Evolutionary conservation across 257 asterid species (phyloP).

Genomic region (Primulina tabacum): DNA sequence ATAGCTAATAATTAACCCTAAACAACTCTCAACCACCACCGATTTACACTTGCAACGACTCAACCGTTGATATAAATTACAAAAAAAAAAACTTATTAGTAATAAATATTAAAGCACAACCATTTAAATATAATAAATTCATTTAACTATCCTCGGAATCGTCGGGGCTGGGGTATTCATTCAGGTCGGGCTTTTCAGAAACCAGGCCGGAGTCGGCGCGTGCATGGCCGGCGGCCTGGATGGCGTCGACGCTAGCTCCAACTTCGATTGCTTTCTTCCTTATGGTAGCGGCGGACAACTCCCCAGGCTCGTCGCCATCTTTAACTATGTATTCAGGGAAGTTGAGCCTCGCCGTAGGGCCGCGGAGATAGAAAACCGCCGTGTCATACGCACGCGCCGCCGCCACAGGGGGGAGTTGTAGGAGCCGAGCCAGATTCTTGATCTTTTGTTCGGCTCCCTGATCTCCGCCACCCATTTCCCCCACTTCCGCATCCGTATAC

Average conservation of each 20-base stretch:
- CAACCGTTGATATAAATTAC: not conserved
- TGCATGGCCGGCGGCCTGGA: conserved; percentile 24
- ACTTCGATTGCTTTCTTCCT: conserved; percentile 48
- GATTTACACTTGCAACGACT: not conserved
- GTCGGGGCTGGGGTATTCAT: conserved; percentile 39
- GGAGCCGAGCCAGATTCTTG: conserved; percentile 53
- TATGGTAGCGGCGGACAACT: conserved; percentile 43
- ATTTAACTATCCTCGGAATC: conserved; percentile 45
- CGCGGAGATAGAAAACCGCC: conserved; percentile 50
- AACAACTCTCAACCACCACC: not conserved
- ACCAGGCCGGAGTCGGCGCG: conserved; percentile 22
- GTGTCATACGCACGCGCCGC: conserved; percentile 58
- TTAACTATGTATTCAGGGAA: conserved; percentile 40
- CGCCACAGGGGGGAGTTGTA: conserved; percentile 56
- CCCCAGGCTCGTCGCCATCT: conserved; percentile 23
- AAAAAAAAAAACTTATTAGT: not conserved
- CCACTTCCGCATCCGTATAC: conserved; percentile 52
- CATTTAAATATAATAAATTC: not conserved
- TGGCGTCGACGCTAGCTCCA: conserved; percentile 48
- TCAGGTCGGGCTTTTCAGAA: conserved; percentile 32
- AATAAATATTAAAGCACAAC: not conserved
- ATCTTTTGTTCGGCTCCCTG: conserved; percentile 45
- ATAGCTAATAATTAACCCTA: not conserved
- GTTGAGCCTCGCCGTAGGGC: conserved; percentile 50
- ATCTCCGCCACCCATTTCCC: conserved; percentile 51